These are phyloP conservation scores for Phytopythium cucurbitacearum DNA, from an alignment of 352 stramenopile genomes.

Conservation along the genomic window DNA sequence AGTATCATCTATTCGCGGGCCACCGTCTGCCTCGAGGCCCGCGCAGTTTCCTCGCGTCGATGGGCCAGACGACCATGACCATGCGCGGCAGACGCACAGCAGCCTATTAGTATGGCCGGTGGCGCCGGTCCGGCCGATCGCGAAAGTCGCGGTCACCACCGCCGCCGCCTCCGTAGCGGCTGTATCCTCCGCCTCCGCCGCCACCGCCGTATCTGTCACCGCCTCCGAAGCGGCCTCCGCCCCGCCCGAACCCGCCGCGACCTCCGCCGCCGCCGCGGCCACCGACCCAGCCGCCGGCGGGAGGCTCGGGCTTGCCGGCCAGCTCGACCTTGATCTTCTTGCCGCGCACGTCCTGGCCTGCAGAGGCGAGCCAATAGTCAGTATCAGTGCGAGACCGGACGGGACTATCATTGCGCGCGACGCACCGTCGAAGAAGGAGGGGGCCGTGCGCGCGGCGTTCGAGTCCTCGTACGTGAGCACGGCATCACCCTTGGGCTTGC, in stretches of 20 bases:
- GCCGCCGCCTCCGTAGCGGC: constrained; percentile 14
- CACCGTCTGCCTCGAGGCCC: neutral
- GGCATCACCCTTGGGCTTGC: constrained; percentile 74
- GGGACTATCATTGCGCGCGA: neutral
- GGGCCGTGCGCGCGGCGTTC: constrained; percentile 75
- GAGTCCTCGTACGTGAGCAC: constrained; percentile 84
- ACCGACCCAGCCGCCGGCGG: constrained; percentile 64
- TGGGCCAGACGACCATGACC: too few relatives aligned
- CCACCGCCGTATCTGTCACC: constrained; percentile 11
- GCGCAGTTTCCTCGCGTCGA: constrained; percentile 1
- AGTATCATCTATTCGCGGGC: neutral
- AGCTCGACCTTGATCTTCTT: constrained; percentile 87
- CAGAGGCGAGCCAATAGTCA: constrained; percentile 4
- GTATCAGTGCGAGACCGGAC: constrained; percentile 1
- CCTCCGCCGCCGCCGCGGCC: constrained; percentile 36
- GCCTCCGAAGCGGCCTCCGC: constrained; percentile 27
- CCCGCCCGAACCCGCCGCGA: constrained; percentile 27
- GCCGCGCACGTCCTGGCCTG: constrained; percentile 67
- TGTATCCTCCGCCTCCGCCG: constrained; percentile 12
- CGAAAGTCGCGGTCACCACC: constrained; percentile 41
- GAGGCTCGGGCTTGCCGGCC: constrained; percentile 75
- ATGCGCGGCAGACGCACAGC: too few relatives aligned
- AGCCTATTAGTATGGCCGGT: constrained; percentile 47
- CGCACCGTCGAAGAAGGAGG: constrained; percentile 80
- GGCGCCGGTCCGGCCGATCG: constrained; percentile 43